Evolutionary conservation across 1,139 yeast species (phyloP).

Genomic region (Chernovozyma aurita): DNA sequence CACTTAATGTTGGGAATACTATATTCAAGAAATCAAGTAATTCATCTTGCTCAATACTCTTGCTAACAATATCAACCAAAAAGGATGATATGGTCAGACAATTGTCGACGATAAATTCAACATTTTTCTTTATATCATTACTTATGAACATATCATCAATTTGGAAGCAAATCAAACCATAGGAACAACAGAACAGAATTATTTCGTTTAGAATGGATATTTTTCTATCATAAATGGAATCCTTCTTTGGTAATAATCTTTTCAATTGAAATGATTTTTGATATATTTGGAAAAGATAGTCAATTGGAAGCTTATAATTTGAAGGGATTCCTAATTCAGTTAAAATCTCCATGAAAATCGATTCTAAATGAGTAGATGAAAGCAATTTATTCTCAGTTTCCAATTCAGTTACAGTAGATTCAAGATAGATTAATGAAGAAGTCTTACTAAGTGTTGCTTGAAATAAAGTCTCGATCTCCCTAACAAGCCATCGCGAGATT

Average conservation of each 20-base stretch:
- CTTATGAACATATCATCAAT: slow-evolving; percentile 61
- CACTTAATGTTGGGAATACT: slow-evolving; percentile 46
- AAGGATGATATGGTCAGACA: slow-evolving; percentile 44
- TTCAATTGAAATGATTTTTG: slow-evolving; percentile 30
- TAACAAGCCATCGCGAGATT: slow-evolving; percentile 25
- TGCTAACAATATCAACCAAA: slow-evolving; percentile 51
- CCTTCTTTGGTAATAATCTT: slow-evolving; percentile 39
- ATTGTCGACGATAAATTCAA: slow-evolving; percentile 28
- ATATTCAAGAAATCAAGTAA: slow-evolving; percentile 56
- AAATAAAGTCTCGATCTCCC: slow-evolving; percentile 35
- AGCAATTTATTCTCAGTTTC: slow-evolving; percentile 8
- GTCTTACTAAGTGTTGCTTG: slow-evolving; percentile 28
- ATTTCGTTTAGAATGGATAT: slow-evolving; percentile 42
- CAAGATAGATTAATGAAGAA: slow-evolving; percentile 23
- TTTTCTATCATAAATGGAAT: slow-evolving; percentile 35
- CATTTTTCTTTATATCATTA: slow-evolving; percentile 26
- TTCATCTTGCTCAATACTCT: slow-evolving; percentile 64
- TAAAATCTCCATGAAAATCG: slow-evolving; percentile 50
- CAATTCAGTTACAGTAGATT: slow-evolving; percentile 36
- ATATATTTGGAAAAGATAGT: slow-evolving; percentile 46
- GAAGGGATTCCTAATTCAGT: slow-evolving; percentile 46
- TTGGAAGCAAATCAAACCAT: slow-evolving; percentile 67
- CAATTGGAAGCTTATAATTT: slow-evolving; percentile 30
- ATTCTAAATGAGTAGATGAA: slow-evolving; percentile 26
- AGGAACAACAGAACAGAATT: slow-evolving; percentile 54